These are phyloP conservation scores for Dictyostelium capitatum DNA, from an alignment of 78 protist species.

Conservation along the genomic window DNA sequence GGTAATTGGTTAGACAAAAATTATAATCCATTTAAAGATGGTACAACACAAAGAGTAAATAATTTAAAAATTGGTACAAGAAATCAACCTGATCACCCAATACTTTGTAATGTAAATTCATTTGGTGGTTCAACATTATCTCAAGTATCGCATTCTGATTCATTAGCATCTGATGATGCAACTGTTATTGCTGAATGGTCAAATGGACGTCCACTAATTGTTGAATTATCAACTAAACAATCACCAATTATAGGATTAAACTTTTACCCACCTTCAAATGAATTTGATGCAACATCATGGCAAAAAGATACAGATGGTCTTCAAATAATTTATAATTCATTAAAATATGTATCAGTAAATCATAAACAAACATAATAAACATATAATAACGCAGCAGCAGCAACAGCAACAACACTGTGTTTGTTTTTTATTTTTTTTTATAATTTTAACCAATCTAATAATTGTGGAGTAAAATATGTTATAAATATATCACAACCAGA, in stretches of 20 bases:
- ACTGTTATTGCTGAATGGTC: slow-evolving; percentile 37
- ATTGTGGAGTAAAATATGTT: slow-evolving; percentile 89
- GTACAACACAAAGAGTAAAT: slow-evolving; percentile 27
- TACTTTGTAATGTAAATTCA: slow-evolving; percentile 2
- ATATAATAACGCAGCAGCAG: too few species aligned
- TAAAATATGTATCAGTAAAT: slow-evolving; percentile 29
- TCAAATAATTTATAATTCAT: slow-evolving; percentile 16
- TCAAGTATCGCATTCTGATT: slow-evolving; percentile 33
- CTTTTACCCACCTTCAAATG: slow-evolving; percentile 66
- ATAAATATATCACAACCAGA: slow-evolving; percentile 92
- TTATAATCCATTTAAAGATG: slow-evolving; percentile 54
- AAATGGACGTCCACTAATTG: slow-evolving; percentile 43
- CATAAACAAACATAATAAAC: not conserved
- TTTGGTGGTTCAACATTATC: slow-evolving; percentile 30
- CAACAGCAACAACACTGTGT: too few species aligned
- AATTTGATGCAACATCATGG: slow-evolving; percentile 32
- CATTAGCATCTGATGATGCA: not conserved
- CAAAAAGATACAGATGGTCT: slow-evolving; percentile 33
- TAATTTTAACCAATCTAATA: slow-evolving; percentile 83
- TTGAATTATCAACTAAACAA: slow-evolving; percentile 9
- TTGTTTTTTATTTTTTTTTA: slow-evolving; percentile 12
- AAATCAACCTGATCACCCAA: slow-evolving; percentile 8
- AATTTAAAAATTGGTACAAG: slow-evolving; percentile 28
- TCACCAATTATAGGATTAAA: slow-evolving; percentile 40
- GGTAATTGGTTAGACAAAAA: slow-evolving; percentile 48